phyloP scores from a whole-genome alignment of 805 yeast genomes.

The Osmozyma mogii region DNA sequence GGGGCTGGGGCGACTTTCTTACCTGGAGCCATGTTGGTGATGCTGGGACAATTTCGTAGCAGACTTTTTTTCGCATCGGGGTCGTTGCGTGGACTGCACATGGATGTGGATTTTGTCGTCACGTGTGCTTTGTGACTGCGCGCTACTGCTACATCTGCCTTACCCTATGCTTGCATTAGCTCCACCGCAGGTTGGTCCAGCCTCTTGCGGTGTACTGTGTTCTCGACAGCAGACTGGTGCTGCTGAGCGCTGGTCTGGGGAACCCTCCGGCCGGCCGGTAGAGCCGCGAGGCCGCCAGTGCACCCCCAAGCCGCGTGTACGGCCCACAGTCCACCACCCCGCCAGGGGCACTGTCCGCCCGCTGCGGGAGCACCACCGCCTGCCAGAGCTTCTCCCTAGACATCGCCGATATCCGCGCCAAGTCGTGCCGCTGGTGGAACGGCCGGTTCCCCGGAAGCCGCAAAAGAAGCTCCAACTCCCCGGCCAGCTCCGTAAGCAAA shows the following conservation, averaged over 20 bases:
- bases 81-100: conserved; percentile 8
- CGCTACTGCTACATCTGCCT: no score
- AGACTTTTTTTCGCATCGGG: conserved; percentile 4
- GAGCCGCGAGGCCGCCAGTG: neutral
- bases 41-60: conserved; percentile 2
- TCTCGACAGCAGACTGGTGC: neutral
- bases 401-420: neutral
- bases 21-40: conserved; percentile 33
- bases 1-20: conserved; percentile 99
- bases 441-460: no score
- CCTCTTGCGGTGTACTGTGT: neutral
- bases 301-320: neutral
- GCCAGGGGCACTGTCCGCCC: neutral
- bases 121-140: conserved; percentile 8
- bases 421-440: neutral
- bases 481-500: no score
- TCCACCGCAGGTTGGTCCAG: conserved; percentile 1
- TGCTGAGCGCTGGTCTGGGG: neutral
- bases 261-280: neutral
- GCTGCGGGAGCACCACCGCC: neutral
- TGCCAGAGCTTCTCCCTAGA: neutral
- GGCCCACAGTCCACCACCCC: neutral
- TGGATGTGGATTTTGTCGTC: conserved; percentile 2
- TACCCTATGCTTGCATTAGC: no score
- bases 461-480: no score